Conservation (phyloP, 805 yeast species). For the Ogataea nonfermentans region DNA sequence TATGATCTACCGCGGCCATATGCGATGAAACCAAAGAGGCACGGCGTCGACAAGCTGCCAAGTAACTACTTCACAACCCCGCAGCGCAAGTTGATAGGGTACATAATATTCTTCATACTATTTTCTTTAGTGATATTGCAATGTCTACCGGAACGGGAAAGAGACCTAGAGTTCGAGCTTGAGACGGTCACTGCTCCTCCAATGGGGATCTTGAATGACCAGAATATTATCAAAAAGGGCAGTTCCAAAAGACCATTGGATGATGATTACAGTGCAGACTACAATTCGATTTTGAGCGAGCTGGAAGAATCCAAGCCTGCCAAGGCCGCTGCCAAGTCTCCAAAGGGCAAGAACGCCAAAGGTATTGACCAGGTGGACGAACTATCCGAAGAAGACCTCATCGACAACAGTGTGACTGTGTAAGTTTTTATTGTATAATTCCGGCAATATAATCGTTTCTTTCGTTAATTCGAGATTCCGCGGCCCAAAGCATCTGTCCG, state of each 20-base stretch:
- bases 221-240: slow-evolving; percentile 14
- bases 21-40: slow-evolving; percentile 31
- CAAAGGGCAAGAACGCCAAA: slow-evolving; percentile 1
- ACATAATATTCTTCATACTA: slow-evolving; percentile 34
- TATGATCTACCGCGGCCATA: slow-evolving; percentile 45
- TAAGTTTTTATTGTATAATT: slow-evolving; percentile 5
- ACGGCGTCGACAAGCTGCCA: slow-evolving; percentile 25
- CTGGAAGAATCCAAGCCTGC: slow-evolving; percentile 3
- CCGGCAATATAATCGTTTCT: slow-evolving; percentile 1
- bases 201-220: slow-evolving; percentile 23
- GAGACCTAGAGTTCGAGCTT: slow-evolving; percentile 21
- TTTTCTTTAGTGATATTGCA: slow-evolving; percentile 35
- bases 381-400: slow-evolving; percentile 18
- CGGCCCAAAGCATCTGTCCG: slow-evolving; percentile 67
- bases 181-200: slow-evolving; percentile 10
- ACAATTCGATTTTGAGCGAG: slow-evolving; percentile 12
- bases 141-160: slow-evolving; percentile 28
- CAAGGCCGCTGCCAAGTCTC: slow-evolving; percentile 1
- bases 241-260: slow-evolving; percentile 21
- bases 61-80: slow-evolving; percentile 42
- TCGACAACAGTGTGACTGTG: slow-evolving; percentile 15
- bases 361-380: slow-evolving; percentile 3
- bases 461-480: slow-evolving; percentile 42
- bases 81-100: slow-evolving; percentile 43
- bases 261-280: slow-evolving; percentile 19